Base-by-base conservation (phyloP, 2,329 filamentous ascomycete genomes). In the Lachnellula hyalina region DNA sequence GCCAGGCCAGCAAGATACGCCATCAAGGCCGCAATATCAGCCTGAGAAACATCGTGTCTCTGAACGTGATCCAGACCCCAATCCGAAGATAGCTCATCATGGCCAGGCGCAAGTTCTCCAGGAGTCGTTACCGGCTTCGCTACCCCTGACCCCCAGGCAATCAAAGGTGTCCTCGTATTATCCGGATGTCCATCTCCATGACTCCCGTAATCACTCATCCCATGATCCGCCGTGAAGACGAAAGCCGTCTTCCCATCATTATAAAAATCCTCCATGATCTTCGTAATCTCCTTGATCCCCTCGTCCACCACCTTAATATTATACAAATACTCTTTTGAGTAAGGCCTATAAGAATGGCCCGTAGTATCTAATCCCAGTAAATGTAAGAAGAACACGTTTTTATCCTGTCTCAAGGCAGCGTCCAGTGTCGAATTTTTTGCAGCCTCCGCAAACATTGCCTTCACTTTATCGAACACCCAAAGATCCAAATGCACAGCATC, bases 141-240 rank as follows among this genome's bases (percentile, higher is more conserved):
- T 40, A 97, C 83, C 8, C 94, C 94, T 52, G 94, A 90, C 11
- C 94, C 94, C 94, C 94, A 99, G 2, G 82, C 85, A 62, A 99
- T 89, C 34, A 99, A 76, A 0, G 94, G 94, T 0, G 94, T 99
- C 49, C 94, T 83, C 3, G 94, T 99, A 66, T 97, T 99, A 71
- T 99, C 89, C 0, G 94, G 94, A 72, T 99, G 92, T 7, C 94
- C 94, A 70, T 99, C 94, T 38, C 95, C 95, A 70, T 99, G 95
- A 64, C 92, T 97, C n/a, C 95, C 94, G 86, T 89, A 96, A 72
- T 99, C 94, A 67, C 90, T 97, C 94, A 99, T 99, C 17, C 94
- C 94, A 71, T 99, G 94, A 68, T 99, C 94, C 7, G 94, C 94
- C 1, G 95, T 99, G 69, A 99, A 99, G 15, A 99, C 83, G 69